phyloP scores from a whole-genome alignment of 257 asterid genomes.

The Solanum rostratum region DNA sequence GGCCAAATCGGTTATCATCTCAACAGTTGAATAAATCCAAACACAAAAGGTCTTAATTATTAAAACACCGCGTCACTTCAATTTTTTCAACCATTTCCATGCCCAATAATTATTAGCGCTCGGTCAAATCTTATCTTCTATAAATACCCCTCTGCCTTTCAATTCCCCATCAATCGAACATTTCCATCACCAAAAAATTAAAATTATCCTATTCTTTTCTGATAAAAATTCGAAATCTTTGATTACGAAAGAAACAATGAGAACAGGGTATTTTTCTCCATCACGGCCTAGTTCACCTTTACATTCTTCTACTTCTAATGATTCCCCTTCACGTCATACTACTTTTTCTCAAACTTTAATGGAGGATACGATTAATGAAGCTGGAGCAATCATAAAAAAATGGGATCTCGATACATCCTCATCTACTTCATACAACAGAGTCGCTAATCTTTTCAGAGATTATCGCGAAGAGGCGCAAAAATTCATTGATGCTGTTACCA shows the following conservation, averaged over 20 bases:
- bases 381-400: slow-evolving; percentile 27
- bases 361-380: slow-evolving; percentile 46
- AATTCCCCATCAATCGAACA: background rate
- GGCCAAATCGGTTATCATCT: background rate
- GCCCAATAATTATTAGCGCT: background rate
- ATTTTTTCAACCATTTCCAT: background rate
- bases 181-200: background rate
- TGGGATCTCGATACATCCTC: slow-evolving; percentile 24
- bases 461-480: slow-evolving; percentile 26
- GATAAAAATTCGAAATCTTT: background rate
- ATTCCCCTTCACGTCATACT: slow-evolving; percentile 18
- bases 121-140: background rate
- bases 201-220: background rate
- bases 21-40: background rate
- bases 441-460: slow-evolving; percentile 25
- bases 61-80: background rate
- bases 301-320: slow-evolving; percentile 1
- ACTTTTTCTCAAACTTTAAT: slow-evolving; percentile 41
- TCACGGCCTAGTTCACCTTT: slow-evolving; percentile 32
- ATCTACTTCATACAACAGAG: background rate
- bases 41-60: background rate
- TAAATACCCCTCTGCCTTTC: background rate
- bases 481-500: slow-evolving; percentile 32
- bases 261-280: background rate
- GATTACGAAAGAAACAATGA: background rate